Conservation (phyloP, 257 asterid species). For the Echites panduratus region DNA sequence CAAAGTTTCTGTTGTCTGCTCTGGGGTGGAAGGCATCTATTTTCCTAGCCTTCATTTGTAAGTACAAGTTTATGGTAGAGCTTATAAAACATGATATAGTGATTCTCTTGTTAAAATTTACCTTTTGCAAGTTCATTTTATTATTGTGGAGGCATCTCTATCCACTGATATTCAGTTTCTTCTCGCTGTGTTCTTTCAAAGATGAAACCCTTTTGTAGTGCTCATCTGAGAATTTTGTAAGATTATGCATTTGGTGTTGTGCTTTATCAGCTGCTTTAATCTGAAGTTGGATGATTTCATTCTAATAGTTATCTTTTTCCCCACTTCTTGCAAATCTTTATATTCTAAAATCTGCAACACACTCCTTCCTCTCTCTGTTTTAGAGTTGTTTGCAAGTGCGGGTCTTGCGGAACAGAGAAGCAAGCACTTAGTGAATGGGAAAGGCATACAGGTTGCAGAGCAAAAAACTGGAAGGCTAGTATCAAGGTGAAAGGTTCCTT, state of each 20-base stretch:
- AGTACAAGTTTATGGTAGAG: conserved; percentile 21
- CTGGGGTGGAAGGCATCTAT: conserved; percentile 85
- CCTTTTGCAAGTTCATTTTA: neutral
- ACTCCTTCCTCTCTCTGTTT: conserved; percentile 13
- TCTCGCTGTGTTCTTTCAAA: neutral
- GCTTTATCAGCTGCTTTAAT: neutral
- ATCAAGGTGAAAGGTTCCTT: conserved; percentile 81
- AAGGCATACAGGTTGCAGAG: conserved; percentile 81
- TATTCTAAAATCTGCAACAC: neutral
- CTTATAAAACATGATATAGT: conserved; percentile 1
- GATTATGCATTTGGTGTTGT: neutral
- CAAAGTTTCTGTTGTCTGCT: conserved; percentile 80
- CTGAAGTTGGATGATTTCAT: neutral
- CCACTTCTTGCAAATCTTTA: neutral
- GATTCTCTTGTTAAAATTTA: neutral
- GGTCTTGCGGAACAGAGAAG: conserved; percentile 82
- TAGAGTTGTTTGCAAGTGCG: conserved; percentile 99
- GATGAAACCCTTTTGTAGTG: neutral
- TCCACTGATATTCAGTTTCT: neutral
- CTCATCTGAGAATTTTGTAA: neutral
- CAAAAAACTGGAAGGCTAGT: conserved; percentile 89
- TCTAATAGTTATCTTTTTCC: neutral
- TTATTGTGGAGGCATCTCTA: neutral
- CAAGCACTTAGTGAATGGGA: conserved; percentile 95
- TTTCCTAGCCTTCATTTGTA: conserved; percentile 93